A percentile compares a stretch with the other conserved stretches of the same genome.
Conservation (phyloP, 306 rosid species). For the Corylus heterophylla region DNA sequence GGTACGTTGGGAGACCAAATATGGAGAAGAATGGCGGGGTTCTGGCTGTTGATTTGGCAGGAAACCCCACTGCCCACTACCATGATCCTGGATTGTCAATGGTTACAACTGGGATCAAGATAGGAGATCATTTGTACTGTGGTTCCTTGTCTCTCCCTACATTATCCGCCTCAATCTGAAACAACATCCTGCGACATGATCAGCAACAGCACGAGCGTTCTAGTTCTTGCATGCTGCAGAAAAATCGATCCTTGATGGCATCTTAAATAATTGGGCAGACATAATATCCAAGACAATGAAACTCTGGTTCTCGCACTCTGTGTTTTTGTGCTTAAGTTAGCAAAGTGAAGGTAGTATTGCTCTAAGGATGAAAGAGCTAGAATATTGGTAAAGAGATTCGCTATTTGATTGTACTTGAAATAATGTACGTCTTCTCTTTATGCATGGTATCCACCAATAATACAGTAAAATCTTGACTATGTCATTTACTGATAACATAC, state of each 20-base stretch:
- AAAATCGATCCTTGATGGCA: neutral
- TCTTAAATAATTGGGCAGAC: neutral
- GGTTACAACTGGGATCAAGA: conserved; percentile 57
- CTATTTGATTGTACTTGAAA: too few relatives aligned
- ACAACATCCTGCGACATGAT: conserved; percentile 38
- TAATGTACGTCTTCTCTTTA: too few relatives aligned
- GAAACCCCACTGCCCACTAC: conserved; percentile 47
- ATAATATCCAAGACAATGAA: neutral
- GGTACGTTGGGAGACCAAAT: conserved; percentile 12
- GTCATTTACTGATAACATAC: too few relatives aligned
- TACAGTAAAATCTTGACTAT: too few relatives aligned
- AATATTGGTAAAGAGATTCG: too few relatives aligned
- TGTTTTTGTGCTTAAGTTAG: too few relatives aligned
- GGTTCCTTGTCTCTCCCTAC: conserved; percentile 52
- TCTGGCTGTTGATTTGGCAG: conserved; percentile 56
- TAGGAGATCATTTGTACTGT: conserved; percentile 55
- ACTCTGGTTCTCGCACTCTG: too few relatives aligned
- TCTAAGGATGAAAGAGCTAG: too few relatives aligned
- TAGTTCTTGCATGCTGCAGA: neutral
- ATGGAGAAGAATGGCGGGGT: conserved; percentile 55
- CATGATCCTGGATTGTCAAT: conserved; percentile 42
- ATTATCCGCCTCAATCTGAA: conserved; percentile 51
- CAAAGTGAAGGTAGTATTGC: too few relatives aligned
- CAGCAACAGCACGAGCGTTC: neutral
- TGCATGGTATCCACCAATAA: too few relatives aligned